A percentile compares a stretch with the other conserved stretches of the same genome.
Evolutionary conservation across 2,329 filamentous ascomycete species (phyloP).

Genomic region (Fusarium vanettenii): DNA sequence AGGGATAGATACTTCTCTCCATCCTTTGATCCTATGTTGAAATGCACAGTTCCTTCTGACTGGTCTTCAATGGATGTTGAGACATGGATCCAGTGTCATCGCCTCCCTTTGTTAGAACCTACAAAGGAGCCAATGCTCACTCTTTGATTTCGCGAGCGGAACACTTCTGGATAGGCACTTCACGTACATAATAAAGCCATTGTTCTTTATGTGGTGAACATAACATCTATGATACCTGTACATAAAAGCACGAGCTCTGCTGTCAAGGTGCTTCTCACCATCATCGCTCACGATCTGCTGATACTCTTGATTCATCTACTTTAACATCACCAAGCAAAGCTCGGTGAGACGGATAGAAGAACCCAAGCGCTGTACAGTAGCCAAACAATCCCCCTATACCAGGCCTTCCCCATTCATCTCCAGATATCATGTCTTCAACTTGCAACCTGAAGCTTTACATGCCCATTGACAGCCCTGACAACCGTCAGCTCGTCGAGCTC

Average conservation of each 20-base stretch:
- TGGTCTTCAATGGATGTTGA: neutral
- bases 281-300: neutral
- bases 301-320: neutral
- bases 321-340: neutral
- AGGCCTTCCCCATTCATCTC: neutral
- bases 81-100: neutral
- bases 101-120: neutral
- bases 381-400: neutral
- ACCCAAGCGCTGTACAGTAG: neutral
- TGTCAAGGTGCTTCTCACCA: neutral
- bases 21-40: no score
- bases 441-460: conserved; percentile 10
- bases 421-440: conserved; percentile 1
- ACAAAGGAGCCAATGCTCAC: neutral
- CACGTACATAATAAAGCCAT: neutral
- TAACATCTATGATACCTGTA: neutral
- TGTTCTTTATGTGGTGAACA: neutral
- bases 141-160: neutral
- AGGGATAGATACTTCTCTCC: no score
- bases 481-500: neutral
- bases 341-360: neutral
- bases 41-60: neutral
- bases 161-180: neutral
- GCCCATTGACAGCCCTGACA: neutral
- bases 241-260: neutral